Base-by-base conservation (phyloP, 805 yeast genomes). In the Yarrowia sp. region DNA sequence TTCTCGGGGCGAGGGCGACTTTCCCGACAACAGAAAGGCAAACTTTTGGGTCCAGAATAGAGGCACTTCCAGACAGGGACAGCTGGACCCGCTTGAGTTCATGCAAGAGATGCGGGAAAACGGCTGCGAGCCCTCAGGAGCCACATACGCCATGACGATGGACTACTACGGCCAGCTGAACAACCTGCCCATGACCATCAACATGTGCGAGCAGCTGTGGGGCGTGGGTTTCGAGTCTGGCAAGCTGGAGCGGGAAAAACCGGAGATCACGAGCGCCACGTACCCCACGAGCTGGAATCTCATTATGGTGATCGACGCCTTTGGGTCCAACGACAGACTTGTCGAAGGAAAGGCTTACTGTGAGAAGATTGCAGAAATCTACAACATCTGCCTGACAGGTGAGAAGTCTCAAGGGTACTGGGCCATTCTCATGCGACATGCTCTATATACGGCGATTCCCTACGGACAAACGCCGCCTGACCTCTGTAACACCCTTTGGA, bases 81-180 rank as follows among this genome's bases (percentile, higher is more conserved):
- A 3, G n/a, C 2, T 42, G 20, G 52, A 61, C n/a, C 68, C 76
- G 8, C 36, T 73, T 12, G 68, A 70, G 14, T 58, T 77, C 42
- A 55, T 76, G 24, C 70, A 70, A 13, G 60, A 69, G 9, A 76
- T 77, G 78, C 67, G 70, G 39, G 68, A 69, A n/a, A 72, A 70
- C 19, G 77, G 76, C 10, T 71, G 75, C 7, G 53, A 69, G 44
- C 76, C 78, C 14, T 71, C 78, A 56, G 50, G 73, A n/a, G 69
- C 73, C 15, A 77, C 81, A 0, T 76, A 73, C 68, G 79, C 77
- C 67, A 71, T 74, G 15, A 68, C 74, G 36, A 40, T 78, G 30
- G 71, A 76, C 15, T 74, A 77, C 17, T 70, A 73, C 42, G 78
- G 76, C 17, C 75, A 77, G 50, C 53, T 70, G 10, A 73, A 74